Evolutionary conservation across 169 alveolate genomes (phyloP), one percentile per base, ranked within the genome.

Genomic region (Eimeria falciformis): DNA sequence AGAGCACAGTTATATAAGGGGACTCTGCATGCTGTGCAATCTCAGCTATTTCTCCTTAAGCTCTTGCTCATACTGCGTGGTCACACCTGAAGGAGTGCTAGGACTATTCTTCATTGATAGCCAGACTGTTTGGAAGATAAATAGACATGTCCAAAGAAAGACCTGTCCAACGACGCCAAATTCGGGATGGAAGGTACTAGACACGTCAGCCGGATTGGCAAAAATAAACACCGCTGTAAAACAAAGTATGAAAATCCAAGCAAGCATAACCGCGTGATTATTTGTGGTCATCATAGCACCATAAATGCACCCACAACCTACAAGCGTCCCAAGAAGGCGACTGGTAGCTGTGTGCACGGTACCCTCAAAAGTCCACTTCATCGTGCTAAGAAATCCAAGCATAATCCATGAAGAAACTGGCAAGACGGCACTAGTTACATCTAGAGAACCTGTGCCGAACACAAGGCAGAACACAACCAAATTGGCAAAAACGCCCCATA

Each of bases 271-370:
- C 17, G 17, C 75, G 29, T 18, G 21, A 62, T 23, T 25, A 40
- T 62, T 62, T 25, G 75, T 62, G 29, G 75, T 62, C 75, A 62
- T 62, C 75, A 62, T 62, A 14, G 75, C 75, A 11, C 75, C 75
- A 29, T 62, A 62, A 29, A 62, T 62, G 75, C 75, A 62, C 25
- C 40, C 75, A 23, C 75, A 62, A 11, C 75, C 75, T 40, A 62
- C 18, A 17, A 17, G 4, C 11, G 75, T 62, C 27, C 75, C 75
- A 37, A 62, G 40, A 62, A 62, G 11, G 21, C 75, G 75, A 29
- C 75, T 62, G 40, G 75, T 62, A 7, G 75, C 75, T 62, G 75
- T 62, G 75, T 62, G 75, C 37, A 62, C 75, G 0, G 75, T 62
- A 12, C 75, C 75, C 25, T 62, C 75, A 25, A 62, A 62, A 0